Conservation (phyloP, 2,329 filamentous ascomycete species). For the Endothia cerciana region DNA sequence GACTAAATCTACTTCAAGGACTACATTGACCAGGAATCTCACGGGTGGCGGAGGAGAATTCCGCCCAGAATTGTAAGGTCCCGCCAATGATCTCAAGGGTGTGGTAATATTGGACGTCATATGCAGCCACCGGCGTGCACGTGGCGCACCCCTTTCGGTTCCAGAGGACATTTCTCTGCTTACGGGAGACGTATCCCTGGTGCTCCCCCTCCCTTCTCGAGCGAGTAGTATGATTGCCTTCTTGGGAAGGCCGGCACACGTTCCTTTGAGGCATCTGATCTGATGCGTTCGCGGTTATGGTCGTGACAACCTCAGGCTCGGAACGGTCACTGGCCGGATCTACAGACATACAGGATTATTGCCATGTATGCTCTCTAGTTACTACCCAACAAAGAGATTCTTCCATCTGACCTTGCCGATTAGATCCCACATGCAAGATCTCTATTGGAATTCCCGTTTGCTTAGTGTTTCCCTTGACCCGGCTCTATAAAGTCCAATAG, state of each 20-base stretch:
- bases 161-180: not conserved
- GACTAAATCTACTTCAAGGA: too few species aligned
- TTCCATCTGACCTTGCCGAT: too few species aligned
- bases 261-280: not conserved
- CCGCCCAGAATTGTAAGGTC: too few species aligned
- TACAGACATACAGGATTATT: too few species aligned
- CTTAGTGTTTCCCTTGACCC: not conserved
- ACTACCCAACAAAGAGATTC: too few species aligned
- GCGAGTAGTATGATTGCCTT: not conserved
- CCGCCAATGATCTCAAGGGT: not conserved
- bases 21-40: too few species aligned
- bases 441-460: too few species aligned
- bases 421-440: too few species aligned
- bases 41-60: too few species aligned
- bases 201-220: not conserved
- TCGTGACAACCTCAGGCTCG: not conserved
- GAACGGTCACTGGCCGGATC: too few species aligned
- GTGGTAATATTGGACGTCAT: not conserved
- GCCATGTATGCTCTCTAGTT: too few species aligned
- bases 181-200: not conserved
- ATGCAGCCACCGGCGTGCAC: too few species aligned
- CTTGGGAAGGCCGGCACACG: not conserved
- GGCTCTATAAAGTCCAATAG: not conserved
- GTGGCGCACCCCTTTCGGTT: not conserved
- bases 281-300: not conserved